phyloP scores from a whole-genome alignment of 768 basidiomycete species.

The Tephrocybe sp. region DNA sequence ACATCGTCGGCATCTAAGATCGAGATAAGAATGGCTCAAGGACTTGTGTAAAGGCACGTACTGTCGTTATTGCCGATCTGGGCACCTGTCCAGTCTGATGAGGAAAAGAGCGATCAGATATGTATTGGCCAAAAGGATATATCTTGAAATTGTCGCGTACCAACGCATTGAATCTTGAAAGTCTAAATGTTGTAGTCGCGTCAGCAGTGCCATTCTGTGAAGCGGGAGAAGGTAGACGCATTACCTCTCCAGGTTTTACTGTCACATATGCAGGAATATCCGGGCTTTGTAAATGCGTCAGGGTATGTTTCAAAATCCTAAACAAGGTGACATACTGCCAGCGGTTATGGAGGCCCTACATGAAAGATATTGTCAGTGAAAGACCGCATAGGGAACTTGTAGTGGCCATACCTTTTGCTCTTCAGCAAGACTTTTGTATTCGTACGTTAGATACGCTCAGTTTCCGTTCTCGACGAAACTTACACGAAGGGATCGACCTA shows the following conservation, averaged over 20 bases:
- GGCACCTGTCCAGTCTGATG: conserved; percentile 78
- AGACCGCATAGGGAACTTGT: background rate
- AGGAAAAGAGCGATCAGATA: background rate
- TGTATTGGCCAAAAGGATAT: background rate
- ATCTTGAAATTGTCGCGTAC: conserved; percentile 30
- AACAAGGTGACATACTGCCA: conserved; percentile 60
- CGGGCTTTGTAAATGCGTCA: conserved; percentile 35
- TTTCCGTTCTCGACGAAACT: conserved; percentile 20
- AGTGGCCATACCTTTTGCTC: conserved; percentile 55
- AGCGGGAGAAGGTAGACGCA: background rate
- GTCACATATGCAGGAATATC: conserved; percentile 63
- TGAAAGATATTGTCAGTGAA: background rate
- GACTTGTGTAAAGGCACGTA: conserved; percentile 26
- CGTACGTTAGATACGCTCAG: background rate
- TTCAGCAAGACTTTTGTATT: conserved; percentile 36
- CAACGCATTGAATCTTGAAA: conserved; percentile 72
- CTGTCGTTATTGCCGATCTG: conserved; percentile 79
- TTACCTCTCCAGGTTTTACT: conserved; percentile 61
- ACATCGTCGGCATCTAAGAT: conserved; percentile 63
- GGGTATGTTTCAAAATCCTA: background rate
- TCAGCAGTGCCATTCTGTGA: conserved; percentile 1
- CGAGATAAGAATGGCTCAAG: background rate
- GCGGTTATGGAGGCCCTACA: conserved; percentile 65
- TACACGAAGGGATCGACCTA: conserved; percentile 74
- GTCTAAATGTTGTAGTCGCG: conserved; percentile 33